Evolutionary conservation across 345 rosid genomes (phyloP).

Genomic region (Aquilaria sinensis): DNA sequence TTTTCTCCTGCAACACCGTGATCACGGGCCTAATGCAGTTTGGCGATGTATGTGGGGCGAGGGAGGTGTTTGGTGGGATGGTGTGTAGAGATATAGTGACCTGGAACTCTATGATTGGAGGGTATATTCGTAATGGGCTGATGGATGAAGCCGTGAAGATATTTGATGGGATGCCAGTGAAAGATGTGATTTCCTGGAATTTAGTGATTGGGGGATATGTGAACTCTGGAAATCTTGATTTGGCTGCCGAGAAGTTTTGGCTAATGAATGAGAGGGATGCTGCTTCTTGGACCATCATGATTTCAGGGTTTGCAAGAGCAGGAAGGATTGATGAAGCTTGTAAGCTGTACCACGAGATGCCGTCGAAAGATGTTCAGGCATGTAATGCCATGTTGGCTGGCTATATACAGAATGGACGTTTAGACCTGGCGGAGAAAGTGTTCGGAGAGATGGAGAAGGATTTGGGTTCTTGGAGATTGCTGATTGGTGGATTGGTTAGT

Average conservation of each 20-base stretch:
- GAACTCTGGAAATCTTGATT: conserved; percentile 16
- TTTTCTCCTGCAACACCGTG: conserved; percentile 26
- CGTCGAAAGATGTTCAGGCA: conserved; percentile 29
- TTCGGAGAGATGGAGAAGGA: conserved; percentile 24
- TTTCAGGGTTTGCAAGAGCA: conserved; percentile 28
- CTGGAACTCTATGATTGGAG: conserved; percentile 36
- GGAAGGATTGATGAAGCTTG: conserved; percentile 27
- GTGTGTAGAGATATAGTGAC: conserved; percentile 27
- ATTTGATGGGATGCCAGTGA: conserved; percentile 25
- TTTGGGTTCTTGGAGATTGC: conserved; percentile 30
- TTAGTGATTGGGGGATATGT: conserved; percentile 30
- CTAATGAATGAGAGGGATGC: conserved; percentile 26
- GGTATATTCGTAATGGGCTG: conserved; percentile 27
- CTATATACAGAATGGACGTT: conserved; percentile 17
- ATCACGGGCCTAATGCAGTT: conserved; percentile 29
- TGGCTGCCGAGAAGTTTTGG: conserved; percentile 28
- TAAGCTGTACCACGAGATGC: conserved; percentile 28
- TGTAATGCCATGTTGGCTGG: conserved; percentile 35
- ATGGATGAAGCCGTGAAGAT: conserved; percentile 24
- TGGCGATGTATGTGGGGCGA: conserved; percentile 25
- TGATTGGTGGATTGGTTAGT: conserved; percentile 22
- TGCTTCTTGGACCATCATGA: conserved; percentile 37
- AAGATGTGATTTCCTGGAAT: conserved; percentile 40
- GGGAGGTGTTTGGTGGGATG: conserved; percentile 28
- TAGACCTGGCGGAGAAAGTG: conserved; percentile 23